These are phyloP conservation scores for Mortierella hygrophila DNA, from an alignment of 192 early-diverging fungal genomes.

Conservation along the genomic window DNA sequence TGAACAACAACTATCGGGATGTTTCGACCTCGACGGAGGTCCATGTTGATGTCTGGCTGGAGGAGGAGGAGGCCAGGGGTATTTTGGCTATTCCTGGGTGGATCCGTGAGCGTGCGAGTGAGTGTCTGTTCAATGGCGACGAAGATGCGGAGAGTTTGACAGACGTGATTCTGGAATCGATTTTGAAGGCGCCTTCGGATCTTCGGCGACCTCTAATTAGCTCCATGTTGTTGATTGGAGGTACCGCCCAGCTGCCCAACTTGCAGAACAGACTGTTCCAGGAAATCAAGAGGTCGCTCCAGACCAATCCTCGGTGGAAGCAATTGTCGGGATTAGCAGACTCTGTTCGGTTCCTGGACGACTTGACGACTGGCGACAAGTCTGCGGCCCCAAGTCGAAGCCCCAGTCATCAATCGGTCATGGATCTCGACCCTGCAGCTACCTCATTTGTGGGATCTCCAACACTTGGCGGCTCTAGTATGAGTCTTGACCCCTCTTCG, in stretches of 20 bases:
- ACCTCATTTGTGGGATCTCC: background rate
- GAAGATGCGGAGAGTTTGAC: conserved; percentile 71
- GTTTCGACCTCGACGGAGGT: conserved; percentile 64
- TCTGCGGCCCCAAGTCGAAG: conserved; percentile 21
- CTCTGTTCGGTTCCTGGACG: conserved; percentile 69
- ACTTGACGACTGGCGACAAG: conserved; percentile 39
- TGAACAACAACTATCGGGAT: conserved; percentile 59
- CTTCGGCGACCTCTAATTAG: conserved; percentile 73
- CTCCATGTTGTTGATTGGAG: conserved; percentile 82
- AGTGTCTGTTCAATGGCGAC: conserved; percentile 86
- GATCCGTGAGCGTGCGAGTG: conserved; percentile 85
- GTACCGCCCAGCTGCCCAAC: conserved; percentile 80
- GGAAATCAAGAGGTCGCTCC: conserved; percentile 69
- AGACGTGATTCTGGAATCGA: conserved; percentile 36
- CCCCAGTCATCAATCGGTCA: conserved; percentile 17
- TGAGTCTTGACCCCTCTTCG: background rate
- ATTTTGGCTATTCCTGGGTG: conserved; percentile 81
- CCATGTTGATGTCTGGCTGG: conserved; percentile 52
- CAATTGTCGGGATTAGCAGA: conserved; percentile 60
- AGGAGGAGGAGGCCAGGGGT: conserved; percentile 54
- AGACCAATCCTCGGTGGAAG: conserved; percentile 62
- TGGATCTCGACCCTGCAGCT: conserved; percentile 22
- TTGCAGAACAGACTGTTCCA: conserved; percentile 72
- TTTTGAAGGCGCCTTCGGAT: conserved; percentile 74
- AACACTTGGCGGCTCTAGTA: background rate